These are phyloP conservation scores for Pseudopithomyces chartarum DNA, from an alignment of 2,329 filamentous ascomycete genomes.

Conservation along the genomic window DNA sequence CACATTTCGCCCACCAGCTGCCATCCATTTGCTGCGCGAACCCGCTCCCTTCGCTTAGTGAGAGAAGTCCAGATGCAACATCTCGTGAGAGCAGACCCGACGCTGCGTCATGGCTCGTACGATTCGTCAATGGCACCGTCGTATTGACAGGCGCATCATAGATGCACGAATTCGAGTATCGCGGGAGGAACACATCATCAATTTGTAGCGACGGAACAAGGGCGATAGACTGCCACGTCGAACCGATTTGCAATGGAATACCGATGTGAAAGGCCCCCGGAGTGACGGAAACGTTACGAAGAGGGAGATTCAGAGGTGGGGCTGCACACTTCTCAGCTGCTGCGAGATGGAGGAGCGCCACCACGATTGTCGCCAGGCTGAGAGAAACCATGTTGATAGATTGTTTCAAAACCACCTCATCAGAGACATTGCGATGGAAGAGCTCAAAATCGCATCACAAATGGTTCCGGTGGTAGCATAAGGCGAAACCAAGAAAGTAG, in stretches of 20 bases:
- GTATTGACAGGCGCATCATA: slow-evolving; percentile 3
- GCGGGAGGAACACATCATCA: slow-evolving; percentile 23
- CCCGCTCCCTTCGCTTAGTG: not conserved
- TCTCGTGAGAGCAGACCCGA: not conserved
- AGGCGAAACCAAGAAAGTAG: not conserved
- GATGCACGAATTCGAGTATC: slow-evolving; percentile 21
- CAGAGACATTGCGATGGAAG: too few species aligned
- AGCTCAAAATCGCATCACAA: too few species aligned
- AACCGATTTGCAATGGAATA: slow-evolving; percentile 19
- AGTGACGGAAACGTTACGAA: slow-evolving; percentile 11
- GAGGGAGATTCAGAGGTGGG: slow-evolving; percentile 18
- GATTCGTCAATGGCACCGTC: not conserved
- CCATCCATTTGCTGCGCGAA: not conserved
- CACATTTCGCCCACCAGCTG: slow-evolving; percentile 14
- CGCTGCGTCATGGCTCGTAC: not conserved
- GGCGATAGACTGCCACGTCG: slow-evolving; percentile 19
- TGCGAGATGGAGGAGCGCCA: not conserved
- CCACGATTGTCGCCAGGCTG: not conserved
- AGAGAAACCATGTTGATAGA: not conserved
- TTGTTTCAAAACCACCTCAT: not conserved
- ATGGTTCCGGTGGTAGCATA: not conserved
- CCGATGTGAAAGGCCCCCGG: slow-evolving; percentile 16
- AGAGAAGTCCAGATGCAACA: not conserved
- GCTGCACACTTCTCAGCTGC: slow-evolving; percentile 22
- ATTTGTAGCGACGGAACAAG: slow-evolving; percentile 21